A percentile compares a stretch with the other conserved stretches of the same genome.
phyloP scores from a whole-genome alignment of 116 monocot species.

The Iris pallida region DNA sequence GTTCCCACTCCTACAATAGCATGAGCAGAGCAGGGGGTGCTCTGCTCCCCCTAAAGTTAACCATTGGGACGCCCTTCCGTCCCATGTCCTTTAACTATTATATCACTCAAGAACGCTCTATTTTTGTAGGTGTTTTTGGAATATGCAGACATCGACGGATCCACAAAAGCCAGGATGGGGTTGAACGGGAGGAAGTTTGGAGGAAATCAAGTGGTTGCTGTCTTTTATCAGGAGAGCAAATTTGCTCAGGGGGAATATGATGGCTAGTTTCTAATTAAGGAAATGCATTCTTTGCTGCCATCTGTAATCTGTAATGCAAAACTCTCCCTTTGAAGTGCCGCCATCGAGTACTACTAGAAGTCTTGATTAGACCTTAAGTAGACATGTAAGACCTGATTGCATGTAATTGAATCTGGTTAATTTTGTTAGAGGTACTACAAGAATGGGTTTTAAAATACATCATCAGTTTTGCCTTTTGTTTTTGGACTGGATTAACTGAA shows the following conservation, averaged over 20 bases:
- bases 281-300: background rate
- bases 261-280: constrained; percentile 1
- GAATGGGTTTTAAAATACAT: too few species aligned
- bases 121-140: constrained; percentile 41
- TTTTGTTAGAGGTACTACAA: too few species aligned
- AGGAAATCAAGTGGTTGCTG: constrained; percentile 33
- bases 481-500: too few species aligned
- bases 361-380: background rate
- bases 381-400: too few species aligned
- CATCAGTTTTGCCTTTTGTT: too few species aligned
- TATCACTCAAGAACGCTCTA: background rate
- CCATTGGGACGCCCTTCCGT: background rate
- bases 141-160: constrained; percentile 34
- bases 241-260: constrained; percentile 42
- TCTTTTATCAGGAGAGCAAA: constrained; percentile 43
- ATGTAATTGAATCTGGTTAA: too few species aligned
- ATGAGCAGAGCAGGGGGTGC: background rate
- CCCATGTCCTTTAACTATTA: background rate
- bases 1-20: background rate
- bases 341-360: background rate
- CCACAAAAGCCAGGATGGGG: constrained; percentile 35
- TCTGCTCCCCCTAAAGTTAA: background rate
- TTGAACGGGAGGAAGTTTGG: constrained; percentile 48
- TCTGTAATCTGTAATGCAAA: background rate
- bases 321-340: too few species aligned